These are phyloP conservation scores for Yarrowia sp. DNA, from an alignment of 805 yeast species.

Conservation along the genomic window DNA sequence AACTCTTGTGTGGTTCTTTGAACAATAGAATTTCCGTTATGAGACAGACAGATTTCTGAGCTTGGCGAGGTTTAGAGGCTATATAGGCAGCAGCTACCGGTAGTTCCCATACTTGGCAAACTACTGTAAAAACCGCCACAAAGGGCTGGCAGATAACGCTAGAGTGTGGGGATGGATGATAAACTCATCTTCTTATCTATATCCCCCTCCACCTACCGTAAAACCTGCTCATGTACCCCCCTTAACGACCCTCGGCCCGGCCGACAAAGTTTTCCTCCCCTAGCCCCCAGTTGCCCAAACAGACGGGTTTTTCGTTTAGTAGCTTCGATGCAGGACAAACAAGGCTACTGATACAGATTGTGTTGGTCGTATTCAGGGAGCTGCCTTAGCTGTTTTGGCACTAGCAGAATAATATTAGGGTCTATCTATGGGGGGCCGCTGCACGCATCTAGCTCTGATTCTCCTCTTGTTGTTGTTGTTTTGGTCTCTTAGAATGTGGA, in stretches of 20 bases:
- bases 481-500: not conserved
- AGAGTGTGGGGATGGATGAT: too few species aligned
- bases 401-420: slow-evolving; percentile 3
- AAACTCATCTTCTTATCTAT: too few species aligned
- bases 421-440: not conserved
- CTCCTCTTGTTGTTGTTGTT: not conserved
- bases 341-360: slow-evolving; percentile 23
- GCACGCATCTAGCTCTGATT: not conserved
- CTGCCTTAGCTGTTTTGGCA: slow-evolving; percentile 30
- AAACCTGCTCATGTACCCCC: not conserved
- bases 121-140: not conserved
- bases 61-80: not conserved
- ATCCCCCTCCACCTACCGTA: not conserved
- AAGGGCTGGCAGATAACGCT: not conserved
- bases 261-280: slow-evolving; percentile 18
- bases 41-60: slow-evolving; percentile 17
- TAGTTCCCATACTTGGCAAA: not conserved
- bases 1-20: not conserved
- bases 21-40: slow-evolving; percentile 27
- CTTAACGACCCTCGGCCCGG: slow-evolving; percentile 18
- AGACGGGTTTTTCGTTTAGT: slow-evolving; percentile 11
- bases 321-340: slow-evolving; percentile 37
- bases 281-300: not conserved
- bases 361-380: slow-evolving; percentile 34
- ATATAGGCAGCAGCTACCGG: not conserved